Evolutionary conservation across 1,284 basidiomycete species (phyloP), one percentile per base, ranked within the genome.

Genomic region (Cryptococcus sp.): DNA sequence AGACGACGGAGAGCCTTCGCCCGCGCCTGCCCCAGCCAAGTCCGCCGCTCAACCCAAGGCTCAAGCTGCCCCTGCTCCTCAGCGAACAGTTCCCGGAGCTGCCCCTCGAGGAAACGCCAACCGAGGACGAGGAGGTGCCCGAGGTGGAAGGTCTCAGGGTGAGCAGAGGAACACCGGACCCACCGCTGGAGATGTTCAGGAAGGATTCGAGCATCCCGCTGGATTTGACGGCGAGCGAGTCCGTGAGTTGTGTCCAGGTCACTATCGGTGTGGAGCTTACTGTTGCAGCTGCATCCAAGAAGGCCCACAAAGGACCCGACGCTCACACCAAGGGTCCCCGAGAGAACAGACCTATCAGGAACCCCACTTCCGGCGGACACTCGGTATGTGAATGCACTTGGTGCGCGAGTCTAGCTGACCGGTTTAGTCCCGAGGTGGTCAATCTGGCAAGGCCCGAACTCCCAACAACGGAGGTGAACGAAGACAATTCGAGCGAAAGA

Each of bases 211-310:
- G 56, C 62, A 56, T 41, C 55, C 69, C 21, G 62, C 57, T 49
- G 70, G 70, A 43, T 76, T 74, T 55, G 73, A 74, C 52, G 72
- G 72, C 54, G 74, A 76, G 63, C 70, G 74, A 62, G 64, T 72
- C 48, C 60, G 72, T 75, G 59, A 65, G 71, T 69, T 21, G n/a
- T 3, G 23, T 22, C 34, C 7, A 24, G n/a, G n/a, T n/a, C n/a
- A n/a, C n/a, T n/a, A n/a, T n/a, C n/a, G 31, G 23, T 45, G 19
- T 46, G 22, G 36, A 14, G 18, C 24, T 19, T 34, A 2, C 16
- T 21, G 11, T 24, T 21, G 4, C 49, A 66, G 63, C 64, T 45
- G 56, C 64, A 42, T 51, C 64, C 44, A 62, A 58, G 58, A 65
- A 60, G 59, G 51, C 53, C 39, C 59, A 65, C 62, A 54, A 64